Conservation (phyloP, 148 eudicot species). For the Nyssa sinensis region DNA sequence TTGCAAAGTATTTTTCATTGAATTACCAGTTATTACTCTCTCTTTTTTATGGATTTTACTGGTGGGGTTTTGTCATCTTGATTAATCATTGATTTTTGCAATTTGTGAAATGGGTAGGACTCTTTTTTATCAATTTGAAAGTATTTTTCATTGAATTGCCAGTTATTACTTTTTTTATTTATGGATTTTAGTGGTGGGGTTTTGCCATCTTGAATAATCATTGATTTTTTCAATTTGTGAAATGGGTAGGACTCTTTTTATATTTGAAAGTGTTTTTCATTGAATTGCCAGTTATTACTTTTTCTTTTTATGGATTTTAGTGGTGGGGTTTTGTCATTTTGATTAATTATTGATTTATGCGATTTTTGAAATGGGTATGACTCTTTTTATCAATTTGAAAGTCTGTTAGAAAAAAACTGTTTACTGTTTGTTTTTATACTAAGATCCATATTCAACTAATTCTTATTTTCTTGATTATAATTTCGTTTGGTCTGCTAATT, state of each 20-base stretch:
- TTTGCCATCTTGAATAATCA: too few relatives aligned
- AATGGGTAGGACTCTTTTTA: too few relatives aligned
- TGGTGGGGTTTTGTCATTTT: not conserved
- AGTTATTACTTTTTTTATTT: too few relatives aligned
- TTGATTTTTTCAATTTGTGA: too few relatives aligned
- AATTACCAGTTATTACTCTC: not conserved
- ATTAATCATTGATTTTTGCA: too few relatives aligned
- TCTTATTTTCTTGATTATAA: not conserved
- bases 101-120: not conserved
- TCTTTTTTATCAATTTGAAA: not conserved
- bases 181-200: too few relatives aligned
- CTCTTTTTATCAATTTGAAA: not conserved
- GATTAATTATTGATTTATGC: too few relatives aligned
- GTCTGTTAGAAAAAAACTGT: not conserved
- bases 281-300: not conserved
- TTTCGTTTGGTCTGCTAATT: not conserved
- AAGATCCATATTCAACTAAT: constrained; percentile 12
- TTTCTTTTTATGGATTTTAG: constrained; percentile 11
- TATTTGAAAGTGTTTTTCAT: too few relatives aligned
- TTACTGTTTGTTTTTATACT: not conserved
- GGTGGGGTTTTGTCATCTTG: not conserved
- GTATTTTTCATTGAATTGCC: not conserved
- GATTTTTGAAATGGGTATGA: not conserved
- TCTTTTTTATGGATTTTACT: constrained; percentile 11
- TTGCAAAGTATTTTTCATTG: not conserved